Conservation (phyloP, 2,329 filamentous ascomycete genomes). For the Pseudophaeomoniella oleicola region DNA sequence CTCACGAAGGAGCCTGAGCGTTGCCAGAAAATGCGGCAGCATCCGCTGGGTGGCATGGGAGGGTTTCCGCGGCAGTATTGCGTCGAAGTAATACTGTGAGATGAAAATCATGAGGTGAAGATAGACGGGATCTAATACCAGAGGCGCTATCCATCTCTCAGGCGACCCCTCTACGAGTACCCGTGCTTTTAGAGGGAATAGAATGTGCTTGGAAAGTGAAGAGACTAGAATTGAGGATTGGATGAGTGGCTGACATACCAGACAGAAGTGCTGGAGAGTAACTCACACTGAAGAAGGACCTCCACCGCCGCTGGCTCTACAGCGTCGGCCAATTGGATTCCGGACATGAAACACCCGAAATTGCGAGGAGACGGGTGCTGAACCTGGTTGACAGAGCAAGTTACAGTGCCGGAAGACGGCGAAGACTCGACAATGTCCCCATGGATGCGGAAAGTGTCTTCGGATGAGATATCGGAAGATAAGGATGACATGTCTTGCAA, state of each 20-base stretch:
- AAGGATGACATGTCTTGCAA: neutral
- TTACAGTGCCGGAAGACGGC: too few species aligned
- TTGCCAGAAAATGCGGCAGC: constrained; percentile 14
- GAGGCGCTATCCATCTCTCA: constrained; percentile 15
- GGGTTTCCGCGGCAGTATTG: constrained; percentile 6
- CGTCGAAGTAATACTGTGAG: constrained; percentile 17
- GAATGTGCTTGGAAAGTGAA: constrained; percentile 15
- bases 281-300: constrained; percentile 17
- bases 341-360: constrained; percentile 11
- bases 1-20: constrained; percentile 17
- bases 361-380: too few species aligned
- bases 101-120: constrained; percentile 22
- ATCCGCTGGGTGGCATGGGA: constrained; percentile 3
- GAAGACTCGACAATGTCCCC: too few species aligned
- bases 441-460: too few species aligned
- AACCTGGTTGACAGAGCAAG: constrained; percentile 3
- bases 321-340: constrained; percentile 13
- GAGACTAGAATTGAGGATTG: constrained; percentile 12
- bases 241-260: constrained; percentile 1
- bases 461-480: too few species aligned
- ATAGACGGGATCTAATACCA: constrained; percentile 20
- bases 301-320: constrained; percentile 13
- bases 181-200: constrained; percentile 20
- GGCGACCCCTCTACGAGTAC: constrained; percentile 15
- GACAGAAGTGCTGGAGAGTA: neutral